These are phyloP conservation scores for Geoglossum glabrum DNA, from an alignment of 495 filamentous ascomycete species.

Conservation along the genomic window DNA sequence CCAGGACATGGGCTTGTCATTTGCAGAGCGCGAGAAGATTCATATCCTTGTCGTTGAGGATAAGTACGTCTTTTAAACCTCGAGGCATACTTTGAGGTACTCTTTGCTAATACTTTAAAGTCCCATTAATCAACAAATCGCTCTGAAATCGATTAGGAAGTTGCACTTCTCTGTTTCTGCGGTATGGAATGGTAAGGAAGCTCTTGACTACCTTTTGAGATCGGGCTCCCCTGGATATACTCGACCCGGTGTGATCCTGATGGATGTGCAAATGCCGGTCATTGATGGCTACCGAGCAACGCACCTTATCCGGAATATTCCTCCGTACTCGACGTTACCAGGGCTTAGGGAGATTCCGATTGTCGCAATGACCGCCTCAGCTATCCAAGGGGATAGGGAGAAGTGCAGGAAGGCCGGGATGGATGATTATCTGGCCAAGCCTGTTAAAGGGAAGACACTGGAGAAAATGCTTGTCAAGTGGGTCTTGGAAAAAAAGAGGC, in stretches of 20 bases:
- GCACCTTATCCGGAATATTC: conserved; percentile 51
- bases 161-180: conserved; percentile 68
- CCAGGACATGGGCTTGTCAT: conserved; percentile 26
- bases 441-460: conserved; percentile 52
- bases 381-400: conserved; percentile 73
- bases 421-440: conserved; percentile 91
- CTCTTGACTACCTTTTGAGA: conserved; percentile 50
- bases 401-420: conserved; percentile 83
- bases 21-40: conserved; percentile 54
- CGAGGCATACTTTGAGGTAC: background rate
- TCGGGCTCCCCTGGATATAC: conserved; percentile 16
- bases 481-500: conserved; percentile 19
- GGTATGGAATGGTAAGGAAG: conserved; percentile 70
- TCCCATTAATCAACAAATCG: conserved; percentile 74
- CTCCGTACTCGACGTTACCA: conserved; percentile 33
- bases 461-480: conserved; percentile 59
- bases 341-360: conserved; percentile 54
- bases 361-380: conserved; percentile 84
- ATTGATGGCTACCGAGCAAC: conserved; percentile 90
- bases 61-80: conserved; percentile 27
- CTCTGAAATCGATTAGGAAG: conserved; percentile 67
- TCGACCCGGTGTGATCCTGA: conserved; percentile 60
- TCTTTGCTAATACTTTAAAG: conserved; percentile 29
- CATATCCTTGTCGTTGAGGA: conserved; percentile 81
- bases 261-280: conserved; percentile 88